phyloP scores from a whole-genome alignment of 495 filamentous ascomycete species.

The Penicillium taxi region DNA sequence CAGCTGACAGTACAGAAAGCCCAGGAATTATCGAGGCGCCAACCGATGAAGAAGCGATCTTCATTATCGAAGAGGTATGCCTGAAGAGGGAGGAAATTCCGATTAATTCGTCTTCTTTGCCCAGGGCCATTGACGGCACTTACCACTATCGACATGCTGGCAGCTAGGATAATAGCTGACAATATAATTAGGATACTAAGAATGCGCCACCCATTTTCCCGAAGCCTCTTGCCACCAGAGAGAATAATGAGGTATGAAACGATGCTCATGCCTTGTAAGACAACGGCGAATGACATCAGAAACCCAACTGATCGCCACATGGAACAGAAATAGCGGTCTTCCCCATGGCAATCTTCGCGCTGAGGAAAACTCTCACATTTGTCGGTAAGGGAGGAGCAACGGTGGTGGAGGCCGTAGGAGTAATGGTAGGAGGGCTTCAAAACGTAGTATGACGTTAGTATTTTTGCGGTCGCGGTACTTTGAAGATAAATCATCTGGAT shows the following conservation, averaged over 20 bases:
- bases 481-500: background rate
- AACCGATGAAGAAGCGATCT: constrained; percentile 77
- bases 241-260: constrained; percentile 69
- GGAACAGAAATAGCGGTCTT: constrained; percentile 72
- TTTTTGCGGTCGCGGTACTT: background rate
- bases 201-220: constrained; percentile 71
- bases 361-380: constrained; percentile 52
- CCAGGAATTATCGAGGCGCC: constrained; percentile 72
- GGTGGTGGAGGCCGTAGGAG: constrained; percentile 71
- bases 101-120: background rate
- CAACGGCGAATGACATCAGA: constrained; percentile 71
- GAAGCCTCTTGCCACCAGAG: constrained; percentile 64
- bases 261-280: constrained; percentile 66
- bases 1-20: constrained; percentile 69
- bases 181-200: constrained; percentile 55
- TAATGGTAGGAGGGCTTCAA: constrained; percentile 44
- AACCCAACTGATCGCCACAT: constrained; percentile 88
- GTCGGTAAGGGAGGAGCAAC: constrained; percentile 61
- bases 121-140: constrained; percentile 22
- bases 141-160: constrained; percentile 73
- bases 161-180: constrained; percentile 55
- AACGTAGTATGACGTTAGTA: background rate
- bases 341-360: constrained; percentile 58
- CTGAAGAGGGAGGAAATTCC: constrained; percentile 29
- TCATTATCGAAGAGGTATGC: constrained; percentile 80